phyloP scores from a whole-genome alignment of 2,329 filamentous ascomycete genomes.

The Fusarium burgessii region DNA sequence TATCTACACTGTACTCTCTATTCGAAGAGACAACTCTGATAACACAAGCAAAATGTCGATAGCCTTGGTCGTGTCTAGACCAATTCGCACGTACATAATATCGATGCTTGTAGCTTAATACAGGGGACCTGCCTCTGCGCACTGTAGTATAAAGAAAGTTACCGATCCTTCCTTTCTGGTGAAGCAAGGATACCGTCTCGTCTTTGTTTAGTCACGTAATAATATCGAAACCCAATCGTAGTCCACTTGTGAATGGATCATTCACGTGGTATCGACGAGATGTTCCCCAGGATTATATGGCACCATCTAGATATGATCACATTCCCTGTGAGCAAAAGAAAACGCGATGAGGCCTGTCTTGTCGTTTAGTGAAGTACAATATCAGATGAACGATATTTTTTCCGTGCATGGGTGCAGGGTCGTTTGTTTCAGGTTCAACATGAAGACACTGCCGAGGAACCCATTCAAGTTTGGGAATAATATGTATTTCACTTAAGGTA shows the following conservation, averaged over 20 bases:
- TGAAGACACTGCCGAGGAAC: slow-evolving; percentile 20
- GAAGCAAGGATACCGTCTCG: neutral
- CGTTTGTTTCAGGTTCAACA: slow-evolving; percentile 43
- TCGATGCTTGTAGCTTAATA: slow-evolving; percentile 15
- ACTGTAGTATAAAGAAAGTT: neutral
- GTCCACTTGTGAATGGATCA: neutral
- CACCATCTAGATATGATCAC: neutral
- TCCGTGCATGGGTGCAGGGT: slow-evolving; percentile 22
- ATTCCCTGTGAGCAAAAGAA: slow-evolving; percentile 4
- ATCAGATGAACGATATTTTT: slow-evolving; percentile 20
- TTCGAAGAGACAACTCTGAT: neutral
- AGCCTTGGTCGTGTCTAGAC: neutral
- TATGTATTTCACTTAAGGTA: neutral
- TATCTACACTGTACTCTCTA: neutral
- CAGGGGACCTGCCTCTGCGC: neutral
- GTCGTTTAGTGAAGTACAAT: slow-evolving; percentile 4
- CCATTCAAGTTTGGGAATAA: neutral
- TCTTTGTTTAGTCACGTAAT: neutral
- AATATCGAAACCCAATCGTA: slow-evolving; percentile 1
- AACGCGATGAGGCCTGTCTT: slow-evolving; percentile 7
- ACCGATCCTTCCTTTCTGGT: neutral
- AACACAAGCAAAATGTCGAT: neutral
- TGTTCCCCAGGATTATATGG: slow-evolving; percentile 23
- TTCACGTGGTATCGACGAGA: slow-evolving; percentile 21
- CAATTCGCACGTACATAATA: slow-evolving; percentile 5